A percentile compares a stretch with the other conserved stretches of the same genome.
Conservation (phyloP, 2,329 filamentous ascomycete genomes). For the Epichloe uncinata region DNA sequence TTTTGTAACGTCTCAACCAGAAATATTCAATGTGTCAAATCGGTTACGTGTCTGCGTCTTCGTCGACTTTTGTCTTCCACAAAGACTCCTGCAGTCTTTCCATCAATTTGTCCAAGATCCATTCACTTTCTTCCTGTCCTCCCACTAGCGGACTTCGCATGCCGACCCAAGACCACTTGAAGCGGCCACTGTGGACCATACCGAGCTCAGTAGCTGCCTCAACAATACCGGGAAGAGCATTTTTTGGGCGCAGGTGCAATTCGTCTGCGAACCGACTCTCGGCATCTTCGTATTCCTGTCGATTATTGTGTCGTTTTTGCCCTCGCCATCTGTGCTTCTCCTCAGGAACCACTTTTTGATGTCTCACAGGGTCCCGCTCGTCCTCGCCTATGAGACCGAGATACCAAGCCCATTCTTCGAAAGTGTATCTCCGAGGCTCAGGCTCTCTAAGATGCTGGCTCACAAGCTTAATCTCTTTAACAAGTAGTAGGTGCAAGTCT, state of each 20-base stretch:
- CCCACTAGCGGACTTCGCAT: constrained; percentile 57
- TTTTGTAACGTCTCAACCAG: background rate
- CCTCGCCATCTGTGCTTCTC: constrained; percentile 9
- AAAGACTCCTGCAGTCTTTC: constrained; percentile 32
- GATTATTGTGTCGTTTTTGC: background rate
- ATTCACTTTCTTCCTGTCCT: constrained; percentile 53
- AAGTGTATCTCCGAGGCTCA: constrained; percentile 53
- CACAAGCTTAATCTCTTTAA: constrained; percentile 56
- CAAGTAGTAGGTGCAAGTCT: constrained; percentile 51
- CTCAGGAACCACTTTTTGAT: constrained; percentile 27
- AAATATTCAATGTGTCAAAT: background rate
- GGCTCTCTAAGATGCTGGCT: constrained; percentile 46
- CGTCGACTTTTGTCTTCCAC: constrained; percentile 5
- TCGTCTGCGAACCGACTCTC: background rate
- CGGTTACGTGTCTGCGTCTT: constrained; percentile 2
- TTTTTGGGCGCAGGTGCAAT: background rate
- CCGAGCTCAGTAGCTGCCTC: constrained; percentile 2
- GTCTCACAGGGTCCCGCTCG: constrained; percentile 36
- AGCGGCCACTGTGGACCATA: constrained; percentile 17
- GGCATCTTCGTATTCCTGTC: background rate
- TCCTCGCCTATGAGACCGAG: constrained; percentile 62
- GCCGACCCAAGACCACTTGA: constrained; percentile 60
- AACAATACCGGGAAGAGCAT: constrained; percentile 1
- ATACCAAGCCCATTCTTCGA: constrained; percentile 80
- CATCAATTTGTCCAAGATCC: constrained; percentile 55